Evolutionary conservation across 106 monocot genomes (phyloP).

Genomic region (Posidonia australis): DNA sequence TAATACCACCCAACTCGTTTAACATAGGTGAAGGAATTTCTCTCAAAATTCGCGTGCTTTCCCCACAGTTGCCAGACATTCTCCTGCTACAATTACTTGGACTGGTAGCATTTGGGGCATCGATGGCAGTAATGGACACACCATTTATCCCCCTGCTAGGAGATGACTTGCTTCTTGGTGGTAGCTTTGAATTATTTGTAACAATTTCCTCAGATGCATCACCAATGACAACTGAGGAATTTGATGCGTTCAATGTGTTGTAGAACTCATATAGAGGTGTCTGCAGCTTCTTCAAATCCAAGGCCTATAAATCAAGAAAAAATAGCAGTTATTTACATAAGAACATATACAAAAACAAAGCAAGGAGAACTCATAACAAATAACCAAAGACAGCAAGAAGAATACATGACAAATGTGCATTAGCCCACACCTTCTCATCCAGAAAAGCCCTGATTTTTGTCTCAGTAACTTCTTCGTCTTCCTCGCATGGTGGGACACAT

Average conservation of each 20-base stretch:
- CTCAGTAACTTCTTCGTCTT: constrained; percentile 92
- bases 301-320: constrained; percentile 36
- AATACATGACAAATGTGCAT: not conserved
- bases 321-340: not conserved
- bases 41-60: constrained; percentile 35
- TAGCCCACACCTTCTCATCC: constrained; percentile 65
- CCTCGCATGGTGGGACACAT: constrained; percentile 42
- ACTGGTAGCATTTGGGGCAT: constrained; percentile 15
- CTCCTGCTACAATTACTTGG: constrained; percentile 24
- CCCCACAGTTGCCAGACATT: constrained; percentile 22
- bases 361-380: not conserved
- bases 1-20: constrained; percentile 35
- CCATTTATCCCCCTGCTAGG: constrained; percentile 27
- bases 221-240: constrained; percentile 11
- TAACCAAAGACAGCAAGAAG: not conserved
- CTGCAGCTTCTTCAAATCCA: constrained; percentile 93
- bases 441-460: constrained; percentile 82
- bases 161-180: constrained; percentile 47
- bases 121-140: constrained; percentile 2
- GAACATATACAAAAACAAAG: not conserved
- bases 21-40: constrained; percentile 68
- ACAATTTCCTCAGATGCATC: constrained; percentile 33
- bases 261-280: constrained; percentile 90
- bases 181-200: constrained; percentile 30
- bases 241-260: constrained; percentile 51